phyloP scores from a whole-genome alignment of 805 yeast species.

The Sungouiella blattae region DNA sequence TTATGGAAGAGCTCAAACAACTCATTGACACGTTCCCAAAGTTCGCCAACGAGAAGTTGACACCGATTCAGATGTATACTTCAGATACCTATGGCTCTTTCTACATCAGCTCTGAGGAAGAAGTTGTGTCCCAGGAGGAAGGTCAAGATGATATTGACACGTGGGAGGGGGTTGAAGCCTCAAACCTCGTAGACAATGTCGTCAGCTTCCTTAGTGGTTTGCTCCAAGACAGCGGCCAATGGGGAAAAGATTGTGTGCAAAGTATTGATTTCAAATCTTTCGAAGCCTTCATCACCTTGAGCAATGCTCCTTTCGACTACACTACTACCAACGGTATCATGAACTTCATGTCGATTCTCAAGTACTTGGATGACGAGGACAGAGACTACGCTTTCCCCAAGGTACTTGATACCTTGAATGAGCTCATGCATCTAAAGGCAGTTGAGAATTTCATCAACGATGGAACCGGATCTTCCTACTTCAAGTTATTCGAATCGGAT shows the following conservation, averaged over 20 bases:
- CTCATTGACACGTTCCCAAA: constrained; percentile 46
- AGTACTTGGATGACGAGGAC: constrained; percentile 53
- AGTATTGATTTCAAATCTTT: constrained; percentile 41
- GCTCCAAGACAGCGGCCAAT: constrained; percentile 48
- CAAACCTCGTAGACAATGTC: constrained; percentile 48
- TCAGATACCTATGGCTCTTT: constrained; percentile 34
- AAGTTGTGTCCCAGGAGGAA: constrained; percentile 39
- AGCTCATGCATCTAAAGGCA: constrained; percentile 25
- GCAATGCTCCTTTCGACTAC: constrained; percentile 61
- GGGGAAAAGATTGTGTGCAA: constrained; percentile 40
- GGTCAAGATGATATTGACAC: constrained; percentile 36
- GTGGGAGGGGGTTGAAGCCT: constrained; percentile 52
- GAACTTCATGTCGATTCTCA: constrained; percentile 52
- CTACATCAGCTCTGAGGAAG: constrained; percentile 41
- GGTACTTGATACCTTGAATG: constrained; percentile 31
- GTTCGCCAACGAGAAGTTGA: constrained; percentile 27
- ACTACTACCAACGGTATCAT: constrained; percentile 51
- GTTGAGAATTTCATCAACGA: constrained; percentile 28
- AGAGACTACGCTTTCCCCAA: constrained; percentile 44
- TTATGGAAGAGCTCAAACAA: constrained; percentile 45
- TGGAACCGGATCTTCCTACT: constrained; percentile 31
- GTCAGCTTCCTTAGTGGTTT: constrained; percentile 50
- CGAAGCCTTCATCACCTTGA: constrained; percentile 45
- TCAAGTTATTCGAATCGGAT: constrained; percentile 25
- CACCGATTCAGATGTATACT: constrained; percentile 43